Conservation (phyloP, 2,329 filamentous ascomycete species). For the Hymenoscyphus fraxineus region DNA sequence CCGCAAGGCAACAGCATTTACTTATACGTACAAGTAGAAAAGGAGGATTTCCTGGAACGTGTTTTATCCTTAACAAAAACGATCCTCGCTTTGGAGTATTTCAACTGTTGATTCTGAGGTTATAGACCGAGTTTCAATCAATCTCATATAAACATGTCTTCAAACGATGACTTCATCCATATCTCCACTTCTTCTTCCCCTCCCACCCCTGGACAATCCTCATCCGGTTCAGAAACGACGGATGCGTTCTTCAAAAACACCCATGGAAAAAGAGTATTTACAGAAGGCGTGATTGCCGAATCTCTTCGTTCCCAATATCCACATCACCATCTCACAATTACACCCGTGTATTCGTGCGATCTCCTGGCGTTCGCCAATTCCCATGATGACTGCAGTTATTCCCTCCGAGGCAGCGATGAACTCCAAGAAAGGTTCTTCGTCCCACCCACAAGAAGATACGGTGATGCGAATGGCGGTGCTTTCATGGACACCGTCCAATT, state of each 20-base stretch:
- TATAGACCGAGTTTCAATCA: background rate
- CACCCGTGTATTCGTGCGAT: slow-evolving; percentile 1
- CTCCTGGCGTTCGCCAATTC: slow-evolving; percentile 26
- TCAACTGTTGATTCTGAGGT: background rate
- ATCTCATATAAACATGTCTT: slow-evolving; percentile 12
- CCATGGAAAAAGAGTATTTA: slow-evolving; percentile 23
- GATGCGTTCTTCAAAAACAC: slow-evolving; percentile 23
- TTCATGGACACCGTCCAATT: slow-evolving; percentile 22
- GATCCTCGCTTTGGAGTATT: too few species aligned
- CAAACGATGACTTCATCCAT: slow-evolving; percentile 26
- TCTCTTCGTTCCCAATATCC: slow-evolving; percentile 24
- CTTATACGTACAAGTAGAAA: background rate
- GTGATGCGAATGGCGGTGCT: slow-evolving; percentile 24
- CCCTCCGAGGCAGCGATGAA: slow-evolving; percentile 12
- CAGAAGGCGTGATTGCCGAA: slow-evolving; percentile 23
- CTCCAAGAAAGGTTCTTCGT: slow-evolving; percentile 23
- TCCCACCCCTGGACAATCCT: background rate
- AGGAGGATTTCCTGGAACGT: background rate
- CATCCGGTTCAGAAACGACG: slow-evolving; percentile 7
- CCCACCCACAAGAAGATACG: slow-evolving; percentile 27
- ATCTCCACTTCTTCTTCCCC: slow-evolving; percentile 15
- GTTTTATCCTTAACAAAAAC: background rate
- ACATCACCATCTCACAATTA: slow-evolving; percentile 26
- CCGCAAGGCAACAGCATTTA: slow-evolving; percentile 21
- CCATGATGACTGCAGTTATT: slow-evolving; percentile 21